Percentiles rank a stretch among this genome's conserved stretches.
Conservation (phyloP, 1,139 yeast species). For the Geotrichum histeridarum region DNA sequence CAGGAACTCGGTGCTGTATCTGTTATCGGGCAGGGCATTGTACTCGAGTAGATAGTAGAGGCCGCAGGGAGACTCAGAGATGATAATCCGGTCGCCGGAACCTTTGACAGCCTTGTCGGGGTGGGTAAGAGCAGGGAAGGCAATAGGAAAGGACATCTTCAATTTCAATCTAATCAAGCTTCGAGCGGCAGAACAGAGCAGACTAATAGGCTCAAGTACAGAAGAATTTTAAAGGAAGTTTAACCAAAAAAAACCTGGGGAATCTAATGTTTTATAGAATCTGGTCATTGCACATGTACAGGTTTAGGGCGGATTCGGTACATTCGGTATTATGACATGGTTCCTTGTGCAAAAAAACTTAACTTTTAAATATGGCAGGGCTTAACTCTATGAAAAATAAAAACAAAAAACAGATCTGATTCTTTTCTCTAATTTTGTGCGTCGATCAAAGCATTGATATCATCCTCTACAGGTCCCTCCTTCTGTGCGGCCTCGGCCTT, state of each 20-base stretch:
- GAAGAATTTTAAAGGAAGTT: too few relatives aligned
- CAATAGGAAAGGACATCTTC: slow-evolving; percentile 21
- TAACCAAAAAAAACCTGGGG: too few relatives aligned
- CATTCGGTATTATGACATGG: too few relatives aligned
- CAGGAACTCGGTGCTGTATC: slow-evolving; percentile 34
- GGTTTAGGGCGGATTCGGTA: too few relatives aligned
- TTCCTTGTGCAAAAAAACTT: too few relatives aligned
- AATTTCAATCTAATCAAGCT: too few relatives aligned
- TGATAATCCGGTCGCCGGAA: slow-evolving; percentile 10
- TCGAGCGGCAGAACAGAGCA: too few relatives aligned
- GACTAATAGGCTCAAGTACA: too few relatives aligned
- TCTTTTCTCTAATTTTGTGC: slow-evolving; percentile 38
- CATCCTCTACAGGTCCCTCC: slow-evolving; percentile 42
- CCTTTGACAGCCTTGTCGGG: slow-evolving; percentile 18
- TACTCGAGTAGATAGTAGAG: slow-evolving; percentile 34
- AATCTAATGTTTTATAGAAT: too few relatives aligned
- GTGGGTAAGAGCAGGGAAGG: slow-evolving; percentile 24
- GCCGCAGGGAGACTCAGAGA: slow-evolving; percentile 26
- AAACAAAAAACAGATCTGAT: not conserved
- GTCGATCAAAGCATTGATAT: slow-evolving; percentile 96
- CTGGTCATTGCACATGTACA: too few relatives aligned
- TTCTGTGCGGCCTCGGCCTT: slow-evolving; percentile 98
- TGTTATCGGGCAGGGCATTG: slow-evolving; percentile 37
- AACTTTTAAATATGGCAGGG: not conserved
- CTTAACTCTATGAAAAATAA: not conserved